A percentile compares a stretch with the other conserved stretches of the same genome.
Evolutionary conservation across 768 basidiomycete species (phyloP).

Genomic region (Agrocybe pediades): DNA sequence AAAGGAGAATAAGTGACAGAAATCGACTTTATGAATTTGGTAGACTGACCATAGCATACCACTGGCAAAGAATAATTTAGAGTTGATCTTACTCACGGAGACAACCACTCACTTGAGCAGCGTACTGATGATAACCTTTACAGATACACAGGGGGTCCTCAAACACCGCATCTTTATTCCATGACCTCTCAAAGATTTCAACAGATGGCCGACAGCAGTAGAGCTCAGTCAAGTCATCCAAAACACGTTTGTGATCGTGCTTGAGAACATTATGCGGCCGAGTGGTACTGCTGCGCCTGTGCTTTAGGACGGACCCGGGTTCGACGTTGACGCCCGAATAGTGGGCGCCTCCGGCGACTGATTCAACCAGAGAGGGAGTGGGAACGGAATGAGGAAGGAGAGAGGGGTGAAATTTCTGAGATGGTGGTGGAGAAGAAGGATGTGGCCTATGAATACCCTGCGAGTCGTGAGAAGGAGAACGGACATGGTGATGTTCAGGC

Average conservation of each 20-base stretch:
- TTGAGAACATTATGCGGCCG: conserved; percentile 39
- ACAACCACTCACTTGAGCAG: conserved; percentile 47
- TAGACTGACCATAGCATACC: conserved; percentile 51
- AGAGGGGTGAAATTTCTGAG: conserved; percentile 45
- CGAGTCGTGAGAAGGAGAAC: conserved; percentile 16
- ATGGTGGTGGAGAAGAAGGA: conserved; percentile 39
- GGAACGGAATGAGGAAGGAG: conserved; percentile 45
- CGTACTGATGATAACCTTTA: conserved; percentile 51
- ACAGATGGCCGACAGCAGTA: conserved; percentile 55
- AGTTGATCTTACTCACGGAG: not conserved
- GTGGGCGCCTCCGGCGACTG: conserved; percentile 63
- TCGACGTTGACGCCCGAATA: conserved; percentile 56
- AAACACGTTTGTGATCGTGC: conserved; percentile 44
- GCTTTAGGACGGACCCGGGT: conserved; percentile 31
- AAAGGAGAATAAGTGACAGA: conserved; percentile 8
- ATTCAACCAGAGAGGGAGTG: conserved; percentile 53
- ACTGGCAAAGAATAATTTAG: conserved; percentile 30
- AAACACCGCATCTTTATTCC: conserved; percentile 54
- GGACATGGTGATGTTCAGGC: conserved; percentile 17
- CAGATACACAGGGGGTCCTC: conserved; percentile 59
- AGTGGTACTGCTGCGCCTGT: conserved; percentile 35
- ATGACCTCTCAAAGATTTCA: conserved; percentile 55
- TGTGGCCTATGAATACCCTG: conserved; percentile 11
- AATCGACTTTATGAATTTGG: not conserved
- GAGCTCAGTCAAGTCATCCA: conserved; percentile 60